phyloP scores from a whole-genome alignment of 2,329 filamentous ascomycete species.

The Claviceps humidiphila region DNA sequence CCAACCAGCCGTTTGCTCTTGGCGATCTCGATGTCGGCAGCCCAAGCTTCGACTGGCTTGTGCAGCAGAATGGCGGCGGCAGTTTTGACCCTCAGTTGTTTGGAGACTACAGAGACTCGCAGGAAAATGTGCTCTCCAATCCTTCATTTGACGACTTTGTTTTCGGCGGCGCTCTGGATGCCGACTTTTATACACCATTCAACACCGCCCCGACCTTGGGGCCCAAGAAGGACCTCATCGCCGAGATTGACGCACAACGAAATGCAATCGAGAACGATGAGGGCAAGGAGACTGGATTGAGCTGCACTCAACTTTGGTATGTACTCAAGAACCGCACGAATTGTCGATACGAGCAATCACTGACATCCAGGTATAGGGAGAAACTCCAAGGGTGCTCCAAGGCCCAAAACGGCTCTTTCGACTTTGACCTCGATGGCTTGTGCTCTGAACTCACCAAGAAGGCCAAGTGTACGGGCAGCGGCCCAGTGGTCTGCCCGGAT shows the following conservation, averaged over 20 bases:
- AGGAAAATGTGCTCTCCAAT: conserved; percentile 61
- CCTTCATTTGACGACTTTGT: conserved; percentile 61
- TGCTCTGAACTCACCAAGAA: conserved; percentile 91
- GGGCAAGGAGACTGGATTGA: conserved; percentile 48
- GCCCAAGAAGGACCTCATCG: conserved; percentile 56
- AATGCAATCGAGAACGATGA: conserved; percentile 56
- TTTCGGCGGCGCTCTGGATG: conserved; percentile 60
- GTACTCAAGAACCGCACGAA: conserved; percentile 18
- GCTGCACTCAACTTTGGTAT: conserved; percentile 88
- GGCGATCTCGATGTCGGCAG: conserved; percentile 28
- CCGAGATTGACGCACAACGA: conserved; percentile 64
- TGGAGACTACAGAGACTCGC: conserved; percentile 80
- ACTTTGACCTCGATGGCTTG: conserved; percentile 85
- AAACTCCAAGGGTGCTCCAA: conserved; percentile 76
- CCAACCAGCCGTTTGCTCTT: conserved; percentile 18
- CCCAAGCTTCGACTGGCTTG: conserved; percentile 58
- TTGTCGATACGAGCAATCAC: conserved; percentile 10
- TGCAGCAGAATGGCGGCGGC: conserved; percentile 69
- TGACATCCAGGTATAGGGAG: conserved; percentile 53
- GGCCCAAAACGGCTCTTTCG: conserved; percentile 59
- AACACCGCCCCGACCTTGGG: conserved; percentile 42
- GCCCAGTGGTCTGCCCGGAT: conserved; percentile 76
- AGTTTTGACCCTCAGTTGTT: conserved; percentile 88
- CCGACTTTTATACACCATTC: conserved; percentile 71
- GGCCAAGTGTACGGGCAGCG: conserved; percentile 83